These are phyloP conservation scores for Chlorophyllum brunneum DNA, from an alignment of 768 basidiomycete genomes.

Conservation along the genomic window DNA sequence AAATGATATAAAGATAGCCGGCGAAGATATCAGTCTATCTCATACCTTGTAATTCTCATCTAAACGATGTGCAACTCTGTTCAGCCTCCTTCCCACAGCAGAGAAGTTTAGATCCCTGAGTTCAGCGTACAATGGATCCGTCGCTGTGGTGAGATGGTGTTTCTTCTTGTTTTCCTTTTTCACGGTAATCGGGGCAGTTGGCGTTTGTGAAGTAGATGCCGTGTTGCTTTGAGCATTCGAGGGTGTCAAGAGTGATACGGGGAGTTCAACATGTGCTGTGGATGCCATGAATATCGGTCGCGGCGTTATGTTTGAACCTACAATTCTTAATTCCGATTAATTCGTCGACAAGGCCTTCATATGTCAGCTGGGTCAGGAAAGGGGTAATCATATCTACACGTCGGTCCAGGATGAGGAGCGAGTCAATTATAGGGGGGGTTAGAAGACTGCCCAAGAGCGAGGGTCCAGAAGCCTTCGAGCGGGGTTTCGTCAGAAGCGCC, in stretches of 20 bases:
- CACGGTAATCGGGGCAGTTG: conserved; percentile 45
- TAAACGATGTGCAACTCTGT: conserved; percentile 74
- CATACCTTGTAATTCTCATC: conserved; percentile 90
- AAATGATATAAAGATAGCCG: conserved; percentile 7
- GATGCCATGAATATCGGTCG: conserved; percentile 11
- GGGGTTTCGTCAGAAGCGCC: conserved; percentile 47
- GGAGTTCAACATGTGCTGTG: conserved; percentile 77
- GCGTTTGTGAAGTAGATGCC: conserved; percentile 28
- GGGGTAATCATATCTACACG: conserved; percentile 95
- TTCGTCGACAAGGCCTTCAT: conserved; percentile 95
- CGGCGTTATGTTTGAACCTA: conserved; percentile 33
- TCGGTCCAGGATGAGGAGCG: conserved; percentile 85
- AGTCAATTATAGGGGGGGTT: conserved; percentile 69
- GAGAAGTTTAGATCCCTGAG: conserved; percentile 92
- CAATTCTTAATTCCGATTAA: conserved; percentile 87
- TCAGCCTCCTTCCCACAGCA: conserved; percentile 77
- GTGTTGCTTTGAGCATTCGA: conserved; percentile 45
- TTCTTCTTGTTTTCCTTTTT: conserved; percentile 87
- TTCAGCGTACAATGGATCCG: conserved; percentile 80
- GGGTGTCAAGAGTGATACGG: conserved; percentile 61
- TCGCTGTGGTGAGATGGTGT: conserved; percentile 71
- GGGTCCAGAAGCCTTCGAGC: conserved; percentile 34
- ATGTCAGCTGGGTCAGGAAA: conserved; percentile 91
- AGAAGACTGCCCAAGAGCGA: conserved; percentile 37
- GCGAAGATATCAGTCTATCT: background rate